These are phyloP conservation scores for Polygonum maritimum DNA, from an alignment of 148 eudicot genomes.

Conservation along the genomic window DNA sequence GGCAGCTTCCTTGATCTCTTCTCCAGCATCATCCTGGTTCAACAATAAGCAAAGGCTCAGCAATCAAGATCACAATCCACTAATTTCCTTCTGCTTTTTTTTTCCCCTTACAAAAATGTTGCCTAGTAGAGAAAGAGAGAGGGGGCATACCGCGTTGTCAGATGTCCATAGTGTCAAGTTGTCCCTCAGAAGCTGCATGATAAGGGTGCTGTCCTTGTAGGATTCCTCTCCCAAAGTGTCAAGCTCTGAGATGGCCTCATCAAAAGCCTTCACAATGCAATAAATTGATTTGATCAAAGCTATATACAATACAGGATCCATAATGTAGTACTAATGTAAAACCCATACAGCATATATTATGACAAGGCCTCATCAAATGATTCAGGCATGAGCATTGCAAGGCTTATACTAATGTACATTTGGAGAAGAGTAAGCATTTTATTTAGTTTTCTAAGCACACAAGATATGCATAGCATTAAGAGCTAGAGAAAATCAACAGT, in stretches of 20 bases:
- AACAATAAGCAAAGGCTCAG: background rate
- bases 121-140: background rate
- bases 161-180: slow-evolving; percentile 12
- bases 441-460: background rate
- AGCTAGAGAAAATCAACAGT: background rate
- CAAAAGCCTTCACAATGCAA: slow-evolving; percentile 7
- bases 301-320: background rate
- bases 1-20: slow-evolving; percentile 16
- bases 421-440: background rate
- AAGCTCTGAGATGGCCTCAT: slow-evolving; percentile 16
- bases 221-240: slow-evolving; percentile 16
- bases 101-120: too few species aligned
- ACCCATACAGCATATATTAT: too few species aligned
- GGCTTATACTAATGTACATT: too few species aligned
- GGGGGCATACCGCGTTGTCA: slow-evolving; percentile 6
- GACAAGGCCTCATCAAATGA: too few species aligned
- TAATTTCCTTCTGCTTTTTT: background rate
- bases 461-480: background rate
- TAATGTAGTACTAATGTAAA: too few species aligned
- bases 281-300: background rate
- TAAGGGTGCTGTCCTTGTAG: slow-evolving; percentile 14
- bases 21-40: slow-evolving; percentile 9
- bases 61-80: background rate
- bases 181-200: slow-evolving; percentile 15
- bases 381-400: background rate